Base-by-base conservation (phyloP, 768 basidiomycete genomes). In the Filobasidium floriforme region DNA sequence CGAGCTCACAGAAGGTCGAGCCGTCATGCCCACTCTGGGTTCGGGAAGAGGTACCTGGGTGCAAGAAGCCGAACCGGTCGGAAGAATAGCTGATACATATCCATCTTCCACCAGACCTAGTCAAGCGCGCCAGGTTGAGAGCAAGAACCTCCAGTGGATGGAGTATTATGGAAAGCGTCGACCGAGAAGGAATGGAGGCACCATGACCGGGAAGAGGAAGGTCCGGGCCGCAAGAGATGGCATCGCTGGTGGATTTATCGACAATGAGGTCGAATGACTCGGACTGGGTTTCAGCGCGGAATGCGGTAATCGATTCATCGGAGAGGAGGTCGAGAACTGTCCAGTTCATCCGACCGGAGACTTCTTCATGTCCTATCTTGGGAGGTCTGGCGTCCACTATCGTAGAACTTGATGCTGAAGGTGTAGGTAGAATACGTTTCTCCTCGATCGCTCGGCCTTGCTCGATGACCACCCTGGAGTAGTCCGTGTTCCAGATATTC, bases 231-330 rank as follows among this genome's bases (percentile, higher is more conserved):
- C 54, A 57, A 6, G 54, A 57, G 54, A 57, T 57, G 24, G 54
- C 54, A 57, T 57, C 54, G 54, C 54, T 57, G 7, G 54, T 57
- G 22, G 54, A 57, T 57, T 57, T 57, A 57, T 57, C 54, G 54
- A 57, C 24, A 7, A 57, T 57, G 4, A 57, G 12, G 24, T 7
- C n/a, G 54, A 57, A 57, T 6, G 4, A 7, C 4, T 24, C 29
- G 22, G n/a, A 3, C 7, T 24, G 22, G 4, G 24, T 22, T n/a
- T 24, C 29, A 4, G 24, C n/a, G 2, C 32, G 32, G 32, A 37
- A 37, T 3, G 32, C 9, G 32, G 32, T 37, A 9, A 57, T 28
- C 1, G 54, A 57, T 2, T 26, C 24, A 6, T 15, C 24, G 24
- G 15, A 15, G 22, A 57, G 29, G 15, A 57, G 54, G 29, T 57